Conservation (phyloP, 2,329 filamentous ascomycete species). For the Claviceps sp. region DNA sequence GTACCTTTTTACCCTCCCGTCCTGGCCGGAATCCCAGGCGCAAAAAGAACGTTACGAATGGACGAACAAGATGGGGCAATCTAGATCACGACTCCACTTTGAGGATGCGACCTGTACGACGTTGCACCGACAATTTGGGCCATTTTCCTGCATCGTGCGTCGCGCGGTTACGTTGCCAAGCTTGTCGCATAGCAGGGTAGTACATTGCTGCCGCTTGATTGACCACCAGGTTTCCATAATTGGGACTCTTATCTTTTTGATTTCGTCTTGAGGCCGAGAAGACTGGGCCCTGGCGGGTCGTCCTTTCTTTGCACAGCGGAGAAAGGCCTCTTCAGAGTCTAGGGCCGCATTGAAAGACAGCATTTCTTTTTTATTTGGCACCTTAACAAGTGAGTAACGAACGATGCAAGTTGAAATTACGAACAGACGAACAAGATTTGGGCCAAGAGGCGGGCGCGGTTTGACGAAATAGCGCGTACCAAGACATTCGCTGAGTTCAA, state of each 20-base stretch:
- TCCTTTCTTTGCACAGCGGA: neutral
- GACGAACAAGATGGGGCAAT: constrained; percentile 3
- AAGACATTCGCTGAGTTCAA: too few relatives aligned
- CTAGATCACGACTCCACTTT: constrained; percentile 1
- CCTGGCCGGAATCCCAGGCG: neutral
- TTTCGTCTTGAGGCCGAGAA: neutral
- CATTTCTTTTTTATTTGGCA: too few relatives aligned
- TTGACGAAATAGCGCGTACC: too few relatives aligned
- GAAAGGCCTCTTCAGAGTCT: neutral
- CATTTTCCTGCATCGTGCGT: neutral
- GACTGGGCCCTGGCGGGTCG: neutral
- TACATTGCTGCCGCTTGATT: neutral
- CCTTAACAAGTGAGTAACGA: too few relatives aligned
- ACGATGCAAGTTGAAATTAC: too few relatives aligned
- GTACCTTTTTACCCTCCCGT: neutral
- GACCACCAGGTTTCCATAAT: neutral
- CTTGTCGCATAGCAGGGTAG: neutral
- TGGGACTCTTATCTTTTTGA: neutral
- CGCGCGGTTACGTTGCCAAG: neutral
- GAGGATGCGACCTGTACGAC: constrained; percentile 1
- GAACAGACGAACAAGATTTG: too few relatives aligned
- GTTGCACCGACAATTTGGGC: constrained; percentile 4
- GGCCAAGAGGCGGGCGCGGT: too few relatives aligned
- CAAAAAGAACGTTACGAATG: neutral
- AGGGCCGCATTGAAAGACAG: too few relatives aligned